Evolutionary conservation across 2,329 filamentous ascomycete species (phyloP), one percentile per base, ranked within the genome.

Genomic region (Fusarium circinatum): DNA sequence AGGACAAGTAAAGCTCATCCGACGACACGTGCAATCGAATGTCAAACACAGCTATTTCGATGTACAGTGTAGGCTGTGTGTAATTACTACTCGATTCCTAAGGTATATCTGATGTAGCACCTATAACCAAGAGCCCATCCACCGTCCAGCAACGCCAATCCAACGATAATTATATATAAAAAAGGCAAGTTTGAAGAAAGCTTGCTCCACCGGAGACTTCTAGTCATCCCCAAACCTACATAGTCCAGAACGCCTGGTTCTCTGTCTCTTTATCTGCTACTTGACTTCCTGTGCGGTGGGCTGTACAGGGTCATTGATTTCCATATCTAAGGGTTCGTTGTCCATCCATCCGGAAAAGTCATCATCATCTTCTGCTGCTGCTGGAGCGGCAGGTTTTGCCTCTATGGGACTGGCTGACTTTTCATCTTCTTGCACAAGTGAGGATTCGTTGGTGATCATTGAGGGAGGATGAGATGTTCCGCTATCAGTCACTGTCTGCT

Each of bases 311-410:
- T 76, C 75, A 26, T 68, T 72, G 18, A 70, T 70, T 44, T 76
- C 77, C 54, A 76, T 66, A n/a, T 79, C 78, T 44, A 77, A 65
- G 22, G 76, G 55, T 47, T 79, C 79, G 28, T 82, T 78, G 57
- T 81, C 81, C 72, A 83, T 77, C 82, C 82, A 83, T 20, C 80
- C 80, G 22, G 81, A 82, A 59, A 79, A 83, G 54, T 81, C 80
- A 20, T 82, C 80, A 3, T 82, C 79, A 4, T 82, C 81, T 9
- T 80, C 78, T 10, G 71, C 75, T 22, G 30, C 62, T 24, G 62
- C 63, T 22, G 74, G 52, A 11, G 70, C 65, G 7, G 71, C 71
- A 6, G 78, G 69, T 22, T 75, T 12, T 26, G 75, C 65, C 49
- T 74, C 48, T 30, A 76, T 32, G 24, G 55, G 49, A 30, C 38